Evolutionary conservation across 352 stramenopile species (phyloP), one percentile per base, ranked within the genome.

Genomic region (Phytophthora sp.): DNA sequence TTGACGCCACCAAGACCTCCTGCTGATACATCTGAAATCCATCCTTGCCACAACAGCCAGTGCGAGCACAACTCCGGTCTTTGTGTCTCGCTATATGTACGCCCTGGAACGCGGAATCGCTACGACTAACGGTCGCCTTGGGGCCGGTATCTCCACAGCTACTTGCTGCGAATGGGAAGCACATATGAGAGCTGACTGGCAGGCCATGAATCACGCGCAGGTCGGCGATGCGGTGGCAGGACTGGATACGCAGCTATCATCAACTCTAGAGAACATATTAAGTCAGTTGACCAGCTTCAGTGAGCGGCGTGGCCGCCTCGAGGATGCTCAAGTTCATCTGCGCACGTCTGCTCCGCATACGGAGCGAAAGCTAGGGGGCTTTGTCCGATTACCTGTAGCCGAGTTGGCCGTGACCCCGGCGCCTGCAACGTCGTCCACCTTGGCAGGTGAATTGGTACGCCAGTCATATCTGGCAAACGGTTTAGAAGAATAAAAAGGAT

Each of bases 401-500:
- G 23, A 23, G 2, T 23, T 42, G 35, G 4, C 6, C n/a, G n/a
- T n/a, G n/a, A 6, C 21, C 21, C 35, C 8, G 4, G 15, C 26
- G 13, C 26, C n/a, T 8, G 44, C 44, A 24, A 23, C 24, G 11
- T 13, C 24, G 0, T 35, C 44, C 2, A 52, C 44, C 2, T 31
- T 68, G 2, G 41, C 42, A n/a, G 50, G 60, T 58, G 1, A 66
- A 60, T n/a, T n/a, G n/a, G n/a, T 60, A 50, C 30, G 55, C n/a
- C 18, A 39, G 42, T 20, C 20, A 33, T 12, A 59, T 59, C n/a
- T 59, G 39, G 24, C 21, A 60, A 49, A 60, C 58, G 4, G 49
- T n/a, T 38, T 38, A 60, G 20, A 29, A 49, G 7, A n/a, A n/a
- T n/a, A 60, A 21, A 41, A 39, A 24, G 12, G 33, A 61, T 26